Evolutionary conservation across 805 yeast species (phyloP).

Genomic region (Myxozyma nipponensis): DNA sequence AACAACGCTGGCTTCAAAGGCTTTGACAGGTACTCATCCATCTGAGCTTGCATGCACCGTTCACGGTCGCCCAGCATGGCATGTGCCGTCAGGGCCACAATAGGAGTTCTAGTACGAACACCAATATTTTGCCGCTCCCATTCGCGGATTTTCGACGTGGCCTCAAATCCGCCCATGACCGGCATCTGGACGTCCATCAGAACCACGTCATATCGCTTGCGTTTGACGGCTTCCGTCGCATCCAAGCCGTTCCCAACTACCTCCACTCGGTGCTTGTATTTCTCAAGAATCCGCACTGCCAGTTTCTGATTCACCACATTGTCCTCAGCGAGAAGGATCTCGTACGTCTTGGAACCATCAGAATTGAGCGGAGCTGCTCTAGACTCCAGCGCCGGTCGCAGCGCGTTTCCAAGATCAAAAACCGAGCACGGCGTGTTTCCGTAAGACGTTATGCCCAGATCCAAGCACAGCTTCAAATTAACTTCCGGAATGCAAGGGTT

Average conservation of each 20-base stretch:
- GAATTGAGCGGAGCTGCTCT: slow-evolving; percentile 74
- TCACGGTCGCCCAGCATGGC: slow-evolving; percentile 94
- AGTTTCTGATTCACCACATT: slow-evolving; percentile 82
- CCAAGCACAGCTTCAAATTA: slow-evolving; percentile 76
- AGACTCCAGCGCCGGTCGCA: slow-evolving; percentile 80
- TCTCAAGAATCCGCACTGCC: slow-evolving; percentile 79
- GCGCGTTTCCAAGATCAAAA: slow-evolving; percentile 74
- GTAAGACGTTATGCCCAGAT: slow-evolving; percentile 79
- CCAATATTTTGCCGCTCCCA: slow-evolving; percentile 82
- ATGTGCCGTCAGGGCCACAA: slow-evolving; percentile 86
- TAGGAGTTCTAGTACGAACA: slow-evolving; percentile 72
- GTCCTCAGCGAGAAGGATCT: slow-evolving; percentile 78
- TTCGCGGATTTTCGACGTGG: slow-evolving; percentile 78
- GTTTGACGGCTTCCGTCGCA: slow-evolving; percentile 71
- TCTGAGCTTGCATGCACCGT: slow-evolving; percentile 77
- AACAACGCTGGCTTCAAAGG: slow-evolving; percentile 80
- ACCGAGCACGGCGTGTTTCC: slow-evolving; percentile 86
- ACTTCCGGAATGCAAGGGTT: slow-evolving; percentile 72
- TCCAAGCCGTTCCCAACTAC: slow-evolving; percentile 85
- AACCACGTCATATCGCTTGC: slow-evolving; percentile 69
- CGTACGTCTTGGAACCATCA: slow-evolving; percentile 72
- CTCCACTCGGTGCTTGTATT: slow-evolving; percentile 76
- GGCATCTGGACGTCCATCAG: slow-evolving; percentile 96
- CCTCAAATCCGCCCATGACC: slow-evolving; percentile 92
- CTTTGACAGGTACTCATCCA: slow-evolving; percentile 88